phyloP scores from a whole-genome alignment of 306 rosid species.

The Vicia villosa region DNA sequence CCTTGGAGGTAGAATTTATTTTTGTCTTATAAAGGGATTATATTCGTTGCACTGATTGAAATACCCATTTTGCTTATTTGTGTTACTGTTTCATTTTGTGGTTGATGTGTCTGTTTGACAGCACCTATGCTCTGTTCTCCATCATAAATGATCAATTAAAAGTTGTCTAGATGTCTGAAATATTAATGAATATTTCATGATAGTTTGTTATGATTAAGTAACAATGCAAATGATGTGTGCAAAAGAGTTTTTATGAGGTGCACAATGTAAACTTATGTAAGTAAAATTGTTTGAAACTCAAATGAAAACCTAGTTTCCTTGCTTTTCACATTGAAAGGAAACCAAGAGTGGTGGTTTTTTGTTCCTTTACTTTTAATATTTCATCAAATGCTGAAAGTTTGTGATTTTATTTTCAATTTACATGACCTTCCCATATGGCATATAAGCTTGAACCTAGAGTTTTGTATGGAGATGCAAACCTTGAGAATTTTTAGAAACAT shows the following conservation, averaged over 20 bases:
- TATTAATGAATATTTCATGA: neutral
- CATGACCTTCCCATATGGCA: neutral
- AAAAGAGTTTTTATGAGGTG: neutral
- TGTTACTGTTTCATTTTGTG: constrained; percentile 4
- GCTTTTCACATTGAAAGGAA: constrained; percentile 5
- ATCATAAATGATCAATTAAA: constrained; percentile 21
- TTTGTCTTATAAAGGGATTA: constrained; percentile 8
- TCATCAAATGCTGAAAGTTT: constrained; percentile 7
- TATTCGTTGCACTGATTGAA: constrained; percentile 15
- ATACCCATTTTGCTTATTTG: constrained; percentile 2
- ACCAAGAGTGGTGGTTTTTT: neutral
- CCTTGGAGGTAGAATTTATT: constrained; percentile 60
- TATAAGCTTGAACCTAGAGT: neutral
- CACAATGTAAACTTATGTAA: constrained; percentile 5
- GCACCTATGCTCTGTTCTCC: constrained; percentile 5
- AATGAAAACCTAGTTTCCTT: constrained; percentile 9
- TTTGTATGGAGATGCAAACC: constrained; percentile 13
- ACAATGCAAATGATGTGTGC: constrained; percentile 2
- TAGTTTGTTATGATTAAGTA: constrained; percentile 13
- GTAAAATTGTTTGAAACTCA: constrained; percentile 15
- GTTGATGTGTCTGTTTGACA: constrained; percentile 19
- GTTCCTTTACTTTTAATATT: constrained; percentile 12
- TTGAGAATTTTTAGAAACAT: neutral
- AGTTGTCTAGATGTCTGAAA: constrained; percentile 7
- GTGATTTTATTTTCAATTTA: constrained; percentile 10